Percentiles rank a stretch among this genome's conserved stretches.
phyloP scores from a whole-genome alignment of 2,329 filamentous ascomycete species.

The Saccharata proteae region DNA sequence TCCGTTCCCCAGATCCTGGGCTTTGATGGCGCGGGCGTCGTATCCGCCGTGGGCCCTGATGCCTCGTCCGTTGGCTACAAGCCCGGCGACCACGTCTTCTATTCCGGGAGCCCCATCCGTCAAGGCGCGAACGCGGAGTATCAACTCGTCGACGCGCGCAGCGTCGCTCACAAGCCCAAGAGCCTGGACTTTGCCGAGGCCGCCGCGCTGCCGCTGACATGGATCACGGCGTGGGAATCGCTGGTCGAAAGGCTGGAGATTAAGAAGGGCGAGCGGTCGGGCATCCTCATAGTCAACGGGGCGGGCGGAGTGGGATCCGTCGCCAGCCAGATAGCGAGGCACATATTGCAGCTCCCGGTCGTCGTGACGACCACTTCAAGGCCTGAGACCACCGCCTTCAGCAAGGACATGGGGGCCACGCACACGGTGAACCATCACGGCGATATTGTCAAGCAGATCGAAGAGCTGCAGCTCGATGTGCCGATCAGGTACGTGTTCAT shows the following conservation, averaged over 20 bases:
- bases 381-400: conserved; percentile 28
- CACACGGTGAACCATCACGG: conserved; percentile 32
- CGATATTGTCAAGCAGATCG: conserved; percentile 27
- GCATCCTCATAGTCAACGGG: conserved; percentile 33
- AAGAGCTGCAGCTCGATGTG: conserved; percentile 21
- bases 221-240: conserved; percentile 32
- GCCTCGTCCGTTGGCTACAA: conserved; percentile 24
- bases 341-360: conserved; percentile 27
- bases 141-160: conserved; percentile 29
- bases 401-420: conserved; percentile 30
- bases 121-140: conserved; percentile 33
- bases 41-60: conserved; percentile 17
- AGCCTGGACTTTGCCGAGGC: conserved; percentile 24
- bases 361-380: conserved; percentile 33
- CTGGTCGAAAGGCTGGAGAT: conserved; percentile 33
- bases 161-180: conserved; percentile 27
- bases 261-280: conserved; percentile 20
- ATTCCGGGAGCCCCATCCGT: conserved; percentile 25
- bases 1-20: conserved; percentile 27
- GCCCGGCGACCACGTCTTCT: conserved; percentile 33
- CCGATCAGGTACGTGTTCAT: conserved; percentile 33
- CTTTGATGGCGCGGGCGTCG: conserved; percentile 32
- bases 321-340: conserved; percentile 32
- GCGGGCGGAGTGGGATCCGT: conserved; percentile 31
- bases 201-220: conserved; percentile 34